Evolutionary conservation across 2,329 filamentous ascomycete species (phyloP), one percentile per base, ranked within the genome.

Genomic region (Colletotrichum cereale): DNA sequence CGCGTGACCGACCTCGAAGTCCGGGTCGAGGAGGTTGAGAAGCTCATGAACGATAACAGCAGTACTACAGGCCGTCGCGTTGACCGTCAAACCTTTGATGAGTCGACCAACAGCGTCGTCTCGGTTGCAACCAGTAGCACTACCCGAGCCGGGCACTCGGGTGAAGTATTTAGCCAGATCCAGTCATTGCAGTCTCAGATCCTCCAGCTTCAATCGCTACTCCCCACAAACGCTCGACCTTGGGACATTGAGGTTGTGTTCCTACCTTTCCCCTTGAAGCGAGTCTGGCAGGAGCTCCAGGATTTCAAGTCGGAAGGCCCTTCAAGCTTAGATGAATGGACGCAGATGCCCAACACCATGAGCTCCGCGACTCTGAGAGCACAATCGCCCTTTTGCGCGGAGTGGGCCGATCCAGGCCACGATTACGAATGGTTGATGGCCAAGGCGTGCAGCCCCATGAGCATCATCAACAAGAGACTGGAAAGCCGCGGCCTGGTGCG

Each of bases 201-300:
- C 60, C 80, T 83, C 38, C 84, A 88, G 53, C 83, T 93, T 12
- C 90, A 92, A 78, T 85, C 86, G 7, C 83, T 87, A 12, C 80
- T 90, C 38, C 92, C 93, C n/a, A 90, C 91, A 0, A 84, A 84
- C 36, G 80, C 82, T 52, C 85, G 88, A 50, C 91, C 92, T 0
- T 95, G 92, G 91, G 88, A 92, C 74, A 83, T 96, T 2, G 92
- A 95, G 77, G 91, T 95, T 5, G 89, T 95, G 1, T 89, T 95
- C 68, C 79, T 95, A 10, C 93, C 93, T 1, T 96, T 93, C 78
- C 85, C 86, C 1, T 80, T 90, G 8, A 88, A 86, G 74, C 85
- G 84, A 29, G 75, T 90, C 7, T 90, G 88, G 88, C 82, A 87
- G 70, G 82, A 83, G 55, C 79, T 83, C 5, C 78, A 82, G 72